Conservation (phyloP, 495 filamentous ascomycete genomes). For the Alectoria sarmentosa region DNA sequence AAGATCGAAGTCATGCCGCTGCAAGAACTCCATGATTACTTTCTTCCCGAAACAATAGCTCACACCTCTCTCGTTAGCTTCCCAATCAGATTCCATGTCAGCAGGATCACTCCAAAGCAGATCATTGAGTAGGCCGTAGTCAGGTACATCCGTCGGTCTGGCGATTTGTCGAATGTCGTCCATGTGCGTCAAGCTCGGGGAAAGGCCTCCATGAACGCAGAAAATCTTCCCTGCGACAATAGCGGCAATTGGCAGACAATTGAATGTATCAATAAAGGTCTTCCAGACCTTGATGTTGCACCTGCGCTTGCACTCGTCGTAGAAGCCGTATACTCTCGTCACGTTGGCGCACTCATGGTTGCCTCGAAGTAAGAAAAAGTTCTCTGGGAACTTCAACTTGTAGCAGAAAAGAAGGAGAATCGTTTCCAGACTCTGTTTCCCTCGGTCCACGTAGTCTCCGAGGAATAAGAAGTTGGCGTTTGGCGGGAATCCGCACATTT, state of each 20-base stretch:
- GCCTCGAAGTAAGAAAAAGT: slow-evolving; percentile 94
- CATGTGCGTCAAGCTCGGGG: slow-evolving; percentile 90
- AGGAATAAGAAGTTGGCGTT: slow-evolving; percentile 92
- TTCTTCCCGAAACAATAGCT: slow-evolving; percentile 99
- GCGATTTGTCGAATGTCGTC: slow-evolving; percentile 96
- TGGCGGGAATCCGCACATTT: slow-evolving; percentile 98
- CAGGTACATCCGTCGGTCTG: slow-evolving; percentile 92
- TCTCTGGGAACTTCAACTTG: slow-evolving; percentile 97
- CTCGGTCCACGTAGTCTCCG: slow-evolving; percentile 95
- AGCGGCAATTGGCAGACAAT: slow-evolving; percentile 87
- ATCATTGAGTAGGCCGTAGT: slow-evolving; percentile 95
- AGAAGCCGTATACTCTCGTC: slow-evolving; percentile 96
- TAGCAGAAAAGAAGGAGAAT: slow-evolving; percentile 95
- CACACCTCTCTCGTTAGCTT: slow-evolving; percentile 92
- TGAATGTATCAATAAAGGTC: slow-evolving; percentile 97
- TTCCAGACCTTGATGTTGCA: slow-evolving; percentile 99
- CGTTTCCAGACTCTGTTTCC: slow-evolving; percentile 95
- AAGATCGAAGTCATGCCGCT: slow-evolving; percentile 91
- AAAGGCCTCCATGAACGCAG: slow-evolving; percentile 95
- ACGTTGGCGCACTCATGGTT: slow-evolving; percentile 99
- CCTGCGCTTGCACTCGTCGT: slow-evolving; percentile 96
- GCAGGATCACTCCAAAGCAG: slow-evolving; percentile 97
- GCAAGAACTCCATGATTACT: slow-evolving; percentile 94
- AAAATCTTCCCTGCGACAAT: slow-evolving; percentile 99
- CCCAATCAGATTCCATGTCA: slow-evolving; percentile 97